Evolutionary conservation across 2,329 filamentous ascomycete species (phyloP), one percentile per base, ranked within the genome.

Genomic region (Arthroderma sp.): DNA sequence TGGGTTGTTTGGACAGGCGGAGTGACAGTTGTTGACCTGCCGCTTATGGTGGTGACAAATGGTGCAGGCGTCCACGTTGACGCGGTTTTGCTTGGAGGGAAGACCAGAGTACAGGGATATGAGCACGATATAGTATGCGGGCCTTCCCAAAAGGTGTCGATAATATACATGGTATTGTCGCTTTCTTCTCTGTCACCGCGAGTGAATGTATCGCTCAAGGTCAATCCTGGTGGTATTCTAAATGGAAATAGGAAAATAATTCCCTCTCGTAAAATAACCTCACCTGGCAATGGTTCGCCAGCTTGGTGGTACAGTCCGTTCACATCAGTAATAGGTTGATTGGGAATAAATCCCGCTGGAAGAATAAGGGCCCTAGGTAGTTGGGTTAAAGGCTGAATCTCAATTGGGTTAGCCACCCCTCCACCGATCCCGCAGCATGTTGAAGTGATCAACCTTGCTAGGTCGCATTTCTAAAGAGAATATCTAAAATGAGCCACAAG

Each of bases 151-250:
- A 38, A 38, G 8, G 37, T 38, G 8, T 8, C 8, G 22, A 15
- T 38, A 15, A 38, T 38, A 22, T 38, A 38, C 8, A 38, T 10
- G 10, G 22, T 38, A 15, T 38, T 27, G 3, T 38, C 37, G 22
- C 22, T 15, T 8, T 38, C 37, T 9, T 34, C 32, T 9, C 11
- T 11, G 15, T 38, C 37, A 8, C 22, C 37, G 22, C 10, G 8
- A 38, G 37, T 22, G 22, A 38, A 38, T 38, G 37, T 38, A 38
- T 38, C 22, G 15, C 37, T 38, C 37, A 38, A 38, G 37, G 7
- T 15, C 15, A 38, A 11, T 15, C 37, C 37, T 9, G 10, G 9
- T 11, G 37, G 37, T 27, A 38, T 38, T 8, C 8, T 15, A 8
- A 38, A 38, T 8, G 37, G 37, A 22, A 27, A 38, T 9, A 27